These are phyloP conservation scores for Emericellopsis cladophorae DNA, from an alignment of 2,329 filamentous ascomycete species.

Conservation along the genomic window DNA sequence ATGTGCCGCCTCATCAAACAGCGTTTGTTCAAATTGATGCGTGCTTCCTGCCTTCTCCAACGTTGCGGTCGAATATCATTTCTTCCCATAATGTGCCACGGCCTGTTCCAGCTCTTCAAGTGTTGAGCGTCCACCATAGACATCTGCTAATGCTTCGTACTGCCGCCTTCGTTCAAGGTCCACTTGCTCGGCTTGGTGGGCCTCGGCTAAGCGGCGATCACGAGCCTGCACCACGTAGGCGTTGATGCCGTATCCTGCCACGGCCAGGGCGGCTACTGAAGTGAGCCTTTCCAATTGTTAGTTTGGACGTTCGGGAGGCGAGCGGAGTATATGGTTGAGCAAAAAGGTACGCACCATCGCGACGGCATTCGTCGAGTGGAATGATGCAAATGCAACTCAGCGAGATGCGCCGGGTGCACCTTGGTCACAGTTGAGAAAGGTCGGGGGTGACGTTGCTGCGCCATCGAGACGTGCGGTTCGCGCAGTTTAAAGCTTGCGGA, in stretches of 20 bases:
- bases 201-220: constrained; percentile 13
- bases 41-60: background rate
- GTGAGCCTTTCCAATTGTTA: constrained; percentile 13
- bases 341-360: constrained; percentile 14
- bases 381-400: constrained; percentile 16
- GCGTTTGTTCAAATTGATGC: too few relatives aligned
- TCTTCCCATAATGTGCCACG: constrained; percentile 30
- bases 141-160: constrained; percentile 31
- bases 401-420: constrained; percentile 19
- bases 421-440: constrained; percentile 20
- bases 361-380: constrained; percentile 12
- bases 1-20: too few relatives aligned
- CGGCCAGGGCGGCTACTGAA: constrained; percentile 16
- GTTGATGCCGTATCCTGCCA: constrained; percentile 21
- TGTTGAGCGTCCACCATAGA: constrained; percentile 36
- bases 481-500: too few relatives aligned
- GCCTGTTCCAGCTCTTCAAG: constrained; percentile 34
- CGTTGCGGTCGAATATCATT: constrained; percentile 6
- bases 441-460: too few relatives aligned
- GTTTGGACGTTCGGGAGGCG: background rate
- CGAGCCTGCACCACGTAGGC: constrained; percentile 14
- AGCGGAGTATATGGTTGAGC: background rate
- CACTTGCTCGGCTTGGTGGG: constrained; percentile 18
- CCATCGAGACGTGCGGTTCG: too few relatives aligned
- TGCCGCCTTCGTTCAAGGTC: constrained; percentile 20